Conservation (phyloP, 2,329 filamentous ascomycete genomes). For the Blumeria graminis region DNA sequence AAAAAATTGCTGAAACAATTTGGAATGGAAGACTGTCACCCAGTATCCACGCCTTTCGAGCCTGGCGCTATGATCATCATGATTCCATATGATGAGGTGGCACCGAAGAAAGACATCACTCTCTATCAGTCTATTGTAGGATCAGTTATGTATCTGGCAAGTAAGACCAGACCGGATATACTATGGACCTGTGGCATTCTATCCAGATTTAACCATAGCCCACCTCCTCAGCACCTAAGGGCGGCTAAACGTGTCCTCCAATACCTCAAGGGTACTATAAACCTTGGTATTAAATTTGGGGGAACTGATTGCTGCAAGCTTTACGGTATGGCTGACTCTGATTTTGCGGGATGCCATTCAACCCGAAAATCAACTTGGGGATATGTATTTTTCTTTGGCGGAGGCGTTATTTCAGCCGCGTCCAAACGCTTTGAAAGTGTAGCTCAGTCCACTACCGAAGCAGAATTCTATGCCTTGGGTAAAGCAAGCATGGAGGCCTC, state of each 20-base stretch:
- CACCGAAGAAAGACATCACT: background rate
- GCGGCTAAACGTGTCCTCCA: background rate
- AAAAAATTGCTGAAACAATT: background rate
- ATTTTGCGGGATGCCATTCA: background rate
- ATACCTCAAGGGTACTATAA: background rate
- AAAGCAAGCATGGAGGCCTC: background rate
- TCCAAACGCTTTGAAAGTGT: background rate
- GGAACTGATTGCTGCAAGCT: background rate
- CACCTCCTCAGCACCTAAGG: background rate
- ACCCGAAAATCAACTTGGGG: background rate
- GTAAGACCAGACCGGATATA: background rate
- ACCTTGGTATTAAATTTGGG: background rate
- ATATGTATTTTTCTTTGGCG: background rate
- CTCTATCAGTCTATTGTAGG: constrained; percentile 1
- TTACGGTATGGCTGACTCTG: background rate
- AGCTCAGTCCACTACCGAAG: background rate
- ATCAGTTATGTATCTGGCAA: constrained; percentile 1
- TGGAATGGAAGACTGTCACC: background rate
- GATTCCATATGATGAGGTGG: background rate
- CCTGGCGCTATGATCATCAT: background rate
- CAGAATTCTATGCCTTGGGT: background rate
- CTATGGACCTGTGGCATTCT: background rate
- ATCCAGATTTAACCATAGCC: background rate
- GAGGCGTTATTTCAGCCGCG: background rate
- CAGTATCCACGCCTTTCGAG: background rate